Evolutionary conservation across 139 green algal species (phyloP).

Genomic region (Micractinium sp.): DNA sequence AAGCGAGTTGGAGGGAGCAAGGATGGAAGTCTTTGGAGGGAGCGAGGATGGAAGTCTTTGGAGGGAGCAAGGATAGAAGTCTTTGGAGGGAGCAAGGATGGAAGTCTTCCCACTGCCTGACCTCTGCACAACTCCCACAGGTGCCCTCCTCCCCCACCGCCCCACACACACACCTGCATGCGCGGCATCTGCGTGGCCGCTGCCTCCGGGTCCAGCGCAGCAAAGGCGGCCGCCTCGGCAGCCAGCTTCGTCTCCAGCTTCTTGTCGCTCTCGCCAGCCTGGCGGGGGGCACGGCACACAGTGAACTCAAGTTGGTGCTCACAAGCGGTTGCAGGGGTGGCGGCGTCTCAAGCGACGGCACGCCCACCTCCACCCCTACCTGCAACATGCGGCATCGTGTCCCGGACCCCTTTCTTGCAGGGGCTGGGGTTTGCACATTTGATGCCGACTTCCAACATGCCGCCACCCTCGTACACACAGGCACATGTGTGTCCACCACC

Average conservation of each 20-base stretch:
- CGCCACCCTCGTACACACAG: background rate
- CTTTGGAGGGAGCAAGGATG: too few relatives aligned
- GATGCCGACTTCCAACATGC: too few relatives aligned
- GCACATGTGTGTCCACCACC: background rate
- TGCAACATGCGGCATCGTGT: too few relatives aligned
- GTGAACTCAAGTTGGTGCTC: too few relatives aligned
- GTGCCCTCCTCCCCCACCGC: conserved; percentile 14
- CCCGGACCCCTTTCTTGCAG: too few relatives aligned
- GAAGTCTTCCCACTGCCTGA: too few relatives aligned
- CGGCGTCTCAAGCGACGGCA: too few relatives aligned
- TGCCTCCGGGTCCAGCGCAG: conserved; percentile 55
- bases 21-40: too few relatives aligned
- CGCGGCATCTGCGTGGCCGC: conserved; percentile 71
- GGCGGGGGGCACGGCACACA: background rate
- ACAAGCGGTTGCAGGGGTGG: too few relatives aligned
- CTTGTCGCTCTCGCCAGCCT: conserved; percentile 74
- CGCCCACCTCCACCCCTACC: too few relatives aligned
- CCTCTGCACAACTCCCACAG: background rate
- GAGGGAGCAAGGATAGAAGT: background rate
- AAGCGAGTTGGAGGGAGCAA: background rate
- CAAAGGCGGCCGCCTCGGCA: conserved; percentile 59
- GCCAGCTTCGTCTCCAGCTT: conserved; percentile 61
- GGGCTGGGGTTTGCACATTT: too few relatives aligned
- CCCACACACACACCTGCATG: conserved; percentile 57
- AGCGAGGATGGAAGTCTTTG: too few relatives aligned